Base-by-base conservation (phyloP, 202 grass and related monocot genomes). In the Saccharum hybrid region DNA sequence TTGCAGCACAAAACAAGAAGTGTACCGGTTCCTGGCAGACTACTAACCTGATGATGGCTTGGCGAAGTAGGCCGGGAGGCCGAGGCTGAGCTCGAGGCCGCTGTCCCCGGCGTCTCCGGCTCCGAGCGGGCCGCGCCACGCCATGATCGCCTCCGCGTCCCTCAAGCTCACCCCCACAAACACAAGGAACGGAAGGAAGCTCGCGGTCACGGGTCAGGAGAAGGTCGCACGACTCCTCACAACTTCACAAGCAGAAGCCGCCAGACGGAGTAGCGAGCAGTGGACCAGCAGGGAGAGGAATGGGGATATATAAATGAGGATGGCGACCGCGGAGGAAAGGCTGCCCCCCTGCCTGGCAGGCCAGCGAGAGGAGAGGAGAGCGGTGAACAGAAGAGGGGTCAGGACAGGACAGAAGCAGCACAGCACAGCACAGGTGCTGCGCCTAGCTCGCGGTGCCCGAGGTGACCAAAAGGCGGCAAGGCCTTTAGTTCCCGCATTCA, bases 41-140 rank as follows among this genome's bases (percentile, higher is more conserved):
- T 54, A 19, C 26, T 33, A 19, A 73, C 45, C 71, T 63, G 22
- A 11, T 4, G 68, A 60, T 0, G 88, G 41, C 52, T 80, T 87
- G 41, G 70, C 28, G 80, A 83, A 90, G 88, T 90, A 90, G n/a
- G 88, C 83, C n/a, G 96, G 96, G 10, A 91, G 85, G 7, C 87
- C 93, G 6, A 98, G 87, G 61, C 96, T 87, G 41, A 98, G 92
- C 86, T 96, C 96, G 8, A 98, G 89, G 43, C 87, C 83, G 72
- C 78, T 90, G 75, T 90, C 95, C 33, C 78, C 94, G 10, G 57
- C 59, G 2, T 67, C 80, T 49, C 82, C 71, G 66, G 86, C 80
- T 49, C 82, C 75, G 62, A 91, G 74, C 33, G 51, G 34, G 4
- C 86, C 73, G 40, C 80, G 82, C 82, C 88, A 90, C 63, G 88